Evolutionary conservation across 2,329 filamentous ascomycete species (phyloP), one percentile per base, ranked within the genome.

Genomic region (Aspergillus sp.): DNA sequence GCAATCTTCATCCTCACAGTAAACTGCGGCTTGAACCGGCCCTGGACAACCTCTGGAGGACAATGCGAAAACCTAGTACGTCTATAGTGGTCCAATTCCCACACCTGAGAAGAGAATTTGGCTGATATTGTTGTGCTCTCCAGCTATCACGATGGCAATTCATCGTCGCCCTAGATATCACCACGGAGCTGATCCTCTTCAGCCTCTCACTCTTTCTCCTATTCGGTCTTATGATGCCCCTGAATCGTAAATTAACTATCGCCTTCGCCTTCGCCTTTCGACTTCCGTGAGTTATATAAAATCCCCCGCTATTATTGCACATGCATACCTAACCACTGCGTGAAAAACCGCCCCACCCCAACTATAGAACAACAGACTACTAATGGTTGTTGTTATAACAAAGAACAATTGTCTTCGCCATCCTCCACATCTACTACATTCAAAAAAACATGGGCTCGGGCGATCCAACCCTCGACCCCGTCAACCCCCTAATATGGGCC

Each of bases 1-100:
- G 77, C 77, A 1, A 55, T 79, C 13, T 64, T 81, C 22, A 66
- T 78, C 3, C 63, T 79, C 18, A 59, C 71, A 5, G 55, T 81
- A 2, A 72, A 76, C 15, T 81, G 79, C 56, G 68, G 78, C 48
- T 52, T 74, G 2, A 63, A 67, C 18, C 62, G 61, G 12, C 74
- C 77, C 11, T 78, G 77, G 77, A 59, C 59, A 22, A 55, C 52
- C 20, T 49, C 61, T 4, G 63, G 62, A 12, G 65, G 59, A 12
- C 64, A 69, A 57, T 72, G 70, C 48, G 38, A 22, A 6, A 60
- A 69, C 49, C 50, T 71, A 48, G 70, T 71, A 56, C 36, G 64
- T 26, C 22, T 30, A 9, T 13, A 36, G 34, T 15, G 12, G 4
- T n/a, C 13, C 15, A n/a, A 36, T 36, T 5, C n/a, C 15, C 4